phyloP scores from a whole-genome alignment of 2,329 filamentous ascomycete genomes.

The Anthostomella pinea region DNA sequence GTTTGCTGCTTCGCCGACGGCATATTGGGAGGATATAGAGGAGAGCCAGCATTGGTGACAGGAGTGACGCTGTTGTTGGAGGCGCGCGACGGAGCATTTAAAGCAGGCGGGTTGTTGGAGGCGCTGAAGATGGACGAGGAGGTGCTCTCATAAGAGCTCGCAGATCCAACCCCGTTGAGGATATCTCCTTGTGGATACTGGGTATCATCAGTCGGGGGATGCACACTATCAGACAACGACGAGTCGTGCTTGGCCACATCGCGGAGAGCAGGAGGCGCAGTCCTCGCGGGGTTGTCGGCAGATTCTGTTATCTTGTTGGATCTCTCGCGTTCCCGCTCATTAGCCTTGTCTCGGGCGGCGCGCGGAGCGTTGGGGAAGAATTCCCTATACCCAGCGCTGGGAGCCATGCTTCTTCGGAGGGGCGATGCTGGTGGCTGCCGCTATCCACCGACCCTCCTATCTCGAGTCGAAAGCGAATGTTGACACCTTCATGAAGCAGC shows the following conservation, averaged over 20 bases:
- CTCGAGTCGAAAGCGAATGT: slow-evolving; percentile 35
- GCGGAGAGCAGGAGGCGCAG: slow-evolving; percentile 32
- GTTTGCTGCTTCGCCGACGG: slow-evolving; percentile 52
- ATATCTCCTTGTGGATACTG: slow-evolving; percentile 63
- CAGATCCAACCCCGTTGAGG: slow-evolving; percentile 67
- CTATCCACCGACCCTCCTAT: slow-evolving; percentile 57
- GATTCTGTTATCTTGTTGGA: slow-evolving; percentile 35
- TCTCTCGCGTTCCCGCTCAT: slow-evolving; percentile 61
- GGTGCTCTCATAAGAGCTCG: slow-evolving; percentile 68
- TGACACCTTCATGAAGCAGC: slow-evolving; percentile 36
- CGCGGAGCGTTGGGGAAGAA: slow-evolving; percentile 80
- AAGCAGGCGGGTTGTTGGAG: slow-evolving; percentile 39
- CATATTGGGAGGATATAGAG: slow-evolving; percentile 43
- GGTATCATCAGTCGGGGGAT: slow-evolving; percentile 49
- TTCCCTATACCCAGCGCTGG: slow-evolving; percentile 83
- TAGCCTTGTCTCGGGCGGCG: slow-evolving; percentile 56
- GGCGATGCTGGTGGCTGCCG: slow-evolving; percentile 48
- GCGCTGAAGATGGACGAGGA: slow-evolving; percentile 69
- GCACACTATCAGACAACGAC: slow-evolving; percentile 36
- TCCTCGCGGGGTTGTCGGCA: slow-evolving; percentile 28
- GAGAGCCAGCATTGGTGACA: slow-evolving; percentile 51
- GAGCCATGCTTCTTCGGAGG: slow-evolving; percentile 61
- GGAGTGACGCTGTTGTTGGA: slow-evolving; percentile 49
- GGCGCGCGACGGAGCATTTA: slow-evolving; percentile 38
- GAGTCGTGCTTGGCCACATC: slow-evolving; percentile 34